A percentile compares a stretch with the other conserved stretches of the same genome.
Conservation (phyloP, 305 asterid species). For the Rubia occidens region DNA sequence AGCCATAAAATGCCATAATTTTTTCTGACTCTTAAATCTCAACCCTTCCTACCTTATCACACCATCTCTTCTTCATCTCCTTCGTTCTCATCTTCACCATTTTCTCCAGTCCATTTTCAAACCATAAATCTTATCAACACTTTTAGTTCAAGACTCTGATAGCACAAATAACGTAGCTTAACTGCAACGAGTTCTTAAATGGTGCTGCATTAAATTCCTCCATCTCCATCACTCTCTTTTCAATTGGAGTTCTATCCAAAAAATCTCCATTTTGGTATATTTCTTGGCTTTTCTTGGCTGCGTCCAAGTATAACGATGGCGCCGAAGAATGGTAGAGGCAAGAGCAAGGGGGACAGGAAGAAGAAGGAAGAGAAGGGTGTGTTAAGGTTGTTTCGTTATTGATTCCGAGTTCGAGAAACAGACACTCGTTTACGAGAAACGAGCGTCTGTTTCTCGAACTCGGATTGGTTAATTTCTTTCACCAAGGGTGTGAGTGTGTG, state of each 20-base stretch:
- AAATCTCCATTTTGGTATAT: background rate
- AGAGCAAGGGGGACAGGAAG: conserved; percentile 87
- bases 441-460: background rate
- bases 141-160: background rate
- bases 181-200: conserved; percentile 11
- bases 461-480: background rate
- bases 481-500: background rate
- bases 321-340: conserved; percentile 88
- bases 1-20: conserved; percentile 54
- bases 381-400: background rate
- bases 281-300: background rate
- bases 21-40: conserved; percentile 88
- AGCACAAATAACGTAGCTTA: background rate
- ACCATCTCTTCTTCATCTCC: conserved; percentile 15
- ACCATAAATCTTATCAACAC: background rate
- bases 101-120: background rate
- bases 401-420: background rate
- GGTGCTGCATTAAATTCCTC: conserved; percentile 37
- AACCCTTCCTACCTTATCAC: conserved; percentile 99
- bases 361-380: conserved; percentile 92
- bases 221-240: conserved; percentile 18
- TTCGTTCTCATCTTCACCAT: background rate
- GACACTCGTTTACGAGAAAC: background rate
- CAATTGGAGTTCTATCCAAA: conserved; percentile 9
- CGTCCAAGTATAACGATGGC: conserved; percentile 41